Evolutionary conservation across 768 basidiomycete genomes (phyloP).

Genomic region (Auricularia auricula-judae): DNA sequence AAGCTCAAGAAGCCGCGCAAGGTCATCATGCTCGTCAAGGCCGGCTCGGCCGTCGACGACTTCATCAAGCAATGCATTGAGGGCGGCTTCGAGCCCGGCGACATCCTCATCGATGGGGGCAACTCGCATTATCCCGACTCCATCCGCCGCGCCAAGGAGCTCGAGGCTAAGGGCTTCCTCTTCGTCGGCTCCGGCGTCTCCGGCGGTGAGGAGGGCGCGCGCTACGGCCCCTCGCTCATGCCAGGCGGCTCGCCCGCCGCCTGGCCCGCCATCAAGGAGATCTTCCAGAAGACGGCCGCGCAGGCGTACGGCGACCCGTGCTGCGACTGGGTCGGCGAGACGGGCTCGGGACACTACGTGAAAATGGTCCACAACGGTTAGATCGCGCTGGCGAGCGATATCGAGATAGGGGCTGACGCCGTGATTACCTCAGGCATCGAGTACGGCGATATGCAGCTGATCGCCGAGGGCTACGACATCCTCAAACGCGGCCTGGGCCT

Average conservation of each 20-base stretch:
- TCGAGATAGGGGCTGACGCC: not conserved
- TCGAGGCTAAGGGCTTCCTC: constrained; percentile 88
- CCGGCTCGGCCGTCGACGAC: constrained; percentile 88
- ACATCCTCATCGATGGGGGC: constrained; percentile 99
- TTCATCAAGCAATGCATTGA: constrained; percentile 88
- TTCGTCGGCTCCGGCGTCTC: constrained; percentile 99
- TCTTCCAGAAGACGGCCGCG: constrained; percentile 97
- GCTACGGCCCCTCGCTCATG: constrained; percentile 96
- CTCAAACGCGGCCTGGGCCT: constrained; percentile 92
- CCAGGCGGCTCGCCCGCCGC: constrained; percentile 91
- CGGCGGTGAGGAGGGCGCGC: constrained; percentile 98
- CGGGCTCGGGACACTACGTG: constrained; percentile 94
- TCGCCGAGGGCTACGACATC: constrained; percentile 98
- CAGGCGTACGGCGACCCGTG: constrained; percentile 93
- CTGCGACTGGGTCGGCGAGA: constrained; percentile 99
- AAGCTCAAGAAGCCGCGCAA: constrained; percentile 95
- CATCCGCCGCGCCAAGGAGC: constrained; percentile 85
- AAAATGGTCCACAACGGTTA: constrained; percentile 99
- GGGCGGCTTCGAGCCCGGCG: constrained; percentile 74
- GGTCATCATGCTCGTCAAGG: constrained; percentile 98
- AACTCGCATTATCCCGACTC: constrained; percentile 99
- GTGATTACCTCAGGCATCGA: constrained; percentile 66
- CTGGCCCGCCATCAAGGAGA: constrained; percentile 95
- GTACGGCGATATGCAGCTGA: constrained; percentile 99
- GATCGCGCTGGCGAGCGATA: constrained; percentile 6